Evolutionary conservation across 208 protist genomes (phyloP).

Genomic region (Acanthamoeba triangularis): DNA sequence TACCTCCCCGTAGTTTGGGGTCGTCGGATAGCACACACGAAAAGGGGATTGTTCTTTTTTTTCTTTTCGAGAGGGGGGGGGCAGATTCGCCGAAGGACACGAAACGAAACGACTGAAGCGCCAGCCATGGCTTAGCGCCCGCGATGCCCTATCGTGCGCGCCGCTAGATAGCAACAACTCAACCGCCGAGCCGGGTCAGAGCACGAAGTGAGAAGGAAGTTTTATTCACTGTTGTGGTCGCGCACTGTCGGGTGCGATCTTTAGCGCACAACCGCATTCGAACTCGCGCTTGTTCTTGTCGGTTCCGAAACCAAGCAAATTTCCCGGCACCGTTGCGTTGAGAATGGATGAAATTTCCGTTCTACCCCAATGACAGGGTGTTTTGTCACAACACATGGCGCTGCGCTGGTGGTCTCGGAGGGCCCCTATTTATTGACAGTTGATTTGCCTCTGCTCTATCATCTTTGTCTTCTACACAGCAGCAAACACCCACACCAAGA

Average conservation of each 20-base stretch:
- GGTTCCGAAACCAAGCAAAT: neutral
- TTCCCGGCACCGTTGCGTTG: neutral
- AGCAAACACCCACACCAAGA: neutral
- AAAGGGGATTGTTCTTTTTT: too few relatives aligned
- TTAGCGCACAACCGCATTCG: neutral
- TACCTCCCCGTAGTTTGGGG: too few relatives aligned
- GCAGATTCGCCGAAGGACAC: too few relatives aligned
- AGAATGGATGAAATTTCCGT: neutral
- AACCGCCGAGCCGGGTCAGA: too few relatives aligned
- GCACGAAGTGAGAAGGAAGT: too few relatives aligned
- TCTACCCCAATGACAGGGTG: neutral
- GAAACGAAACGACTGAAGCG: too few relatives aligned
- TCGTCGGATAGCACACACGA: too few relatives aligned
- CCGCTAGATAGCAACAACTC: too few relatives aligned
- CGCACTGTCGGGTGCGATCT: neutral
- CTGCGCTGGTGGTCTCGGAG: slow-evolving; percentile 42
- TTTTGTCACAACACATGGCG: slow-evolving; percentile 17
- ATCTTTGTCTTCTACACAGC: neutral
- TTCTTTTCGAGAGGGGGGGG: too few relatives aligned
- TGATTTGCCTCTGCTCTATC: neutral
- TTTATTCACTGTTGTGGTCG: too few relatives aligned
- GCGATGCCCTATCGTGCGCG: too few relatives aligned
- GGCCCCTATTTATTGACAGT: neutral
- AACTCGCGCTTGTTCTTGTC: neutral
- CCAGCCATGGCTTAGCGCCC: too few relatives aligned